These are phyloP conservation scores for Rhizoclosmatium sp. DNA, from an alignment of 192 early-diverging fungal species.

Conservation along the genomic window DNA sequence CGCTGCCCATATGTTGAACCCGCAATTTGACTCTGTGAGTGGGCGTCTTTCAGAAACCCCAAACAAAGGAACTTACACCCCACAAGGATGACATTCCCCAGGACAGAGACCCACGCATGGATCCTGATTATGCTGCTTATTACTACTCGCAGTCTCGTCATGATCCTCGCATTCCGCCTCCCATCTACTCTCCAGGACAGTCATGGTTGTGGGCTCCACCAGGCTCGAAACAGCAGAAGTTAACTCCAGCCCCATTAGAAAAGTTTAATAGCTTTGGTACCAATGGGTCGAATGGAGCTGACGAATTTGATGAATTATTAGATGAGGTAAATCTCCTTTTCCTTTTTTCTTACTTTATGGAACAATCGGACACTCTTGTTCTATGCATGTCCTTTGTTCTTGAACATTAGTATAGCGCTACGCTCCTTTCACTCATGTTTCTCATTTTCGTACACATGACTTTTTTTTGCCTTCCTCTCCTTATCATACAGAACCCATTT, in stretches of 20 bases:
- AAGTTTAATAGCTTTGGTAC: constrained; percentile 34
- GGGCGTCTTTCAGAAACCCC: not conserved
- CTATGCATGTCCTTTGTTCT: not conserved
- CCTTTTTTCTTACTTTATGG: not conserved
- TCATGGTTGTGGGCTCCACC: constrained; percentile 72
- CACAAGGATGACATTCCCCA: constrained; percentile 39
- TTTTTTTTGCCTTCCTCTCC: no score
- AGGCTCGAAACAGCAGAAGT: constrained; percentile 44
- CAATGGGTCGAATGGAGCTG: not conserved
- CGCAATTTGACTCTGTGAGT: not conserved
- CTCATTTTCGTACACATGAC: no score
- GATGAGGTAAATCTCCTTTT: constrained; percentile 12
- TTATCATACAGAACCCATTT: no score
- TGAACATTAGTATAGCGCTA: not conserved
- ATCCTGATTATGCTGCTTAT: constrained; percentile 71
- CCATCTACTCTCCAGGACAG: constrained; percentile 70
- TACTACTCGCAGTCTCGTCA: constrained; percentile 64
- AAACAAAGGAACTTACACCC: not conserved
- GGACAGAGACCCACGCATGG: constrained; percentile 60
- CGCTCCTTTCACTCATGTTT: no score
- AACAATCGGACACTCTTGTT: not conserved
- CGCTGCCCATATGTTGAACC: constrained; percentile 63
- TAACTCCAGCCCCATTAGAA: constrained; percentile 42
- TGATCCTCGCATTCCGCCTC: constrained; percentile 66
- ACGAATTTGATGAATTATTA: constrained; percentile 2